These are phyloP conservation scores for Elaeis guineensis DNA, from an alignment of 176 grass and related monocot species.

Conservation along the genomic window DNA sequence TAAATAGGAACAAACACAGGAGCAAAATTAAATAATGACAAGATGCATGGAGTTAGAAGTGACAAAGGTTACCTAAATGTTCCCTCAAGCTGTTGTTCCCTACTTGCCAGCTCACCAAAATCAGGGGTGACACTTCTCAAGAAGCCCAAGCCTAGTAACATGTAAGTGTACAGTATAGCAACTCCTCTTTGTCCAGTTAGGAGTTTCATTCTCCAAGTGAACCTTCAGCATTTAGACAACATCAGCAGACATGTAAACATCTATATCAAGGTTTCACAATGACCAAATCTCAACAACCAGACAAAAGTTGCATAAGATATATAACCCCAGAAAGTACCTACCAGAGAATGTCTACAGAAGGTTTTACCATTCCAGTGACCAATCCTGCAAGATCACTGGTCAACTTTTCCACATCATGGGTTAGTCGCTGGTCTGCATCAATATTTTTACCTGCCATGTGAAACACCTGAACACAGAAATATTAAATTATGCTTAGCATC, in stretches of 20 bases:
- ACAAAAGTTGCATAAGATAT: neutral
- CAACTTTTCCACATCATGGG: conserved; percentile 93
- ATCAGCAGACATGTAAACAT: conserved; percentile 3
- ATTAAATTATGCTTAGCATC: conserved; percentile 10
- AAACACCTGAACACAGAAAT: conserved; percentile 61
- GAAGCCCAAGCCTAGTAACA: conserved; percentile 93
- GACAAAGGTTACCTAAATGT: conserved; percentile 64
- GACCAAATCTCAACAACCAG: neutral
- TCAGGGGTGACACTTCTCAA: conserved; percentile 82
- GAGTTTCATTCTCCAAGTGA: conserved; percentile 99
- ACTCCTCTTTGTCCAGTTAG: conserved; percentile 92
- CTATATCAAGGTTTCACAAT: neutral
- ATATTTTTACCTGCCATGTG: conserved; percentile 73
- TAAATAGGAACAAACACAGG: neutral
- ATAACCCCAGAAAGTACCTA: conserved; percentile 29
- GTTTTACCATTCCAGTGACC: conserved; percentile 98
- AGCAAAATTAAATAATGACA: too few species aligned
- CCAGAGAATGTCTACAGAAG: conserved; percentile 95
- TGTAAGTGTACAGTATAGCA: conserved; percentile 91
- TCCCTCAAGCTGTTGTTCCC: conserved; percentile 96
- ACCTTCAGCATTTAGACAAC: conserved; percentile 46
- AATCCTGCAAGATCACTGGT: conserved; percentile 86
- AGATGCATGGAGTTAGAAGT: conserved; percentile 8
- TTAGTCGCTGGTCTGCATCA: conserved; percentile 95
- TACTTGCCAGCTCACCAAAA: conserved; percentile 82